These are phyloP conservation scores for Dentipellis sp. DNA, from an alignment of 768 basidiomycete species.

Conservation along the genomic window DNA sequence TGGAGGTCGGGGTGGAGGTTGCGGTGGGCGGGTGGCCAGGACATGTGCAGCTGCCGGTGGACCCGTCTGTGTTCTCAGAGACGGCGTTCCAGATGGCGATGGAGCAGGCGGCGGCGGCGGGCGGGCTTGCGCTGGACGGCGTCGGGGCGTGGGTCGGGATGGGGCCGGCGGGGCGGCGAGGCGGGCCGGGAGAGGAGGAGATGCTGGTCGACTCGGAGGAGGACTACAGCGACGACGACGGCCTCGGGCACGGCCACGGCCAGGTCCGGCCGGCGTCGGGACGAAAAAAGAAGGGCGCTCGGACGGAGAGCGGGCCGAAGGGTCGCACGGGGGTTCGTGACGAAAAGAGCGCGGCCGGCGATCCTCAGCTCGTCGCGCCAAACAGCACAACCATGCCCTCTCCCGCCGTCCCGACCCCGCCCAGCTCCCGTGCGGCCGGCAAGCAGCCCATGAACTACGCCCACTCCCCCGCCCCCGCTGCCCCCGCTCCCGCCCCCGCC, in stretches of 20 bases:
- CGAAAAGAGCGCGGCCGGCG: conserved; percentile 21
- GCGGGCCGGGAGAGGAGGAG: conserved; percentile 16
- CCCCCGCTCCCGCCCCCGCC: conserved; percentile 19
- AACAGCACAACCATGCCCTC: conserved; percentile 5
- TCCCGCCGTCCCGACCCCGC: conserved; percentile 31
- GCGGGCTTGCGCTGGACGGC: conserved; percentile 19
- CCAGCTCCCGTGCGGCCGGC: conserved; percentile 78
- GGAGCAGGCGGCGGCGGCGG: conserved; percentile 32
- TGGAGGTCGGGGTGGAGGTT: conserved; percentile 16
- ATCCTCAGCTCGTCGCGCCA: neutral
- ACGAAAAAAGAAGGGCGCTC: conserved; percentile 37
- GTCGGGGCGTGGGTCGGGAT: conserved; percentile 19
- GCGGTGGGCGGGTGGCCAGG: conserved; percentile 28
- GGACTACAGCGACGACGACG: conserved; percentile 39
- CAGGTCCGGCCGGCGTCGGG: conserved; percentile 27
- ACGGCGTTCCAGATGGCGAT: conserved; percentile 42
- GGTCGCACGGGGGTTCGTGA: conserved; percentile 19
- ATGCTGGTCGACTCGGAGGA: conserved; percentile 34
- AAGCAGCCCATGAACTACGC: conserved; percentile 88
- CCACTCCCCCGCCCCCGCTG: conserved; percentile 19
- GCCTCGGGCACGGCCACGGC: conserved; percentile 32
- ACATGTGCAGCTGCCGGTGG: conserved; percentile 34
- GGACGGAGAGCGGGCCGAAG: conserved; percentile 21
- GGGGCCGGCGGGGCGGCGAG: conserved; percentile 1
- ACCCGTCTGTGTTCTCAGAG: conserved; percentile 45